Evolutionary conservation across 148 eudicot genomes (phyloP), one percentile per base, ranked within the genome.

Genomic region (Silene conica): DNA sequence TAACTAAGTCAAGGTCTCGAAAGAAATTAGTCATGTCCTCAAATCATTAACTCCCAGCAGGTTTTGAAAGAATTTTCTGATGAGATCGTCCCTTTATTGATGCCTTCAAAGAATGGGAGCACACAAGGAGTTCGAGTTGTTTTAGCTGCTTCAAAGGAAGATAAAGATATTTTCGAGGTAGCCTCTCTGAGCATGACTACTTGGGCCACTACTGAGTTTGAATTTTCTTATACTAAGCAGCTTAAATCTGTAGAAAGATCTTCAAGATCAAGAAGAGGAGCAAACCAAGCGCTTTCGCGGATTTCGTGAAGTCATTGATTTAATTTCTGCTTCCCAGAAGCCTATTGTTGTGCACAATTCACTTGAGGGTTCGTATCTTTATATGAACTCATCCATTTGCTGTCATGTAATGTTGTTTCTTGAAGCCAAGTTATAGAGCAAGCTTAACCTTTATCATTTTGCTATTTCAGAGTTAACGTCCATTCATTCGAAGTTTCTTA

Each of bases 231-330:
- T 23, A 56, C 12, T 15, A 55, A 77, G 5, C 74, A 18, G 14
- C 66, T 50, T 50, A 11, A 38, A 63, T 76, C 56, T 69, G 52
- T 73, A 90, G 94, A 82, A 80, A 75, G 96, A 96, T 65, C 85
- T 87, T 76, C 77, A 84, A 76, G 74, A 69, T 73, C 77, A 71
- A 69, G 97, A 95, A 82, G 88, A 90, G 72, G 89, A 83, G 74
- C 86, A 87, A 72, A 85, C 81, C 79, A 89, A 71, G 74, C 93
- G 77, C 15, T 76, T 86, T 31, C 89, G 92, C 77, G 99, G 99
- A 63, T 96, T 96, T 78, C 84, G 96, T 21, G 97, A 92, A 87
- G 97, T 96, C 91, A 81, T 96, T 48, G 97, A 96, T 79, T 67
- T 88, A 79, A 87, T 96, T 82, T 89, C 96, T 64, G 77, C 92